Evolutionary conservation across 495 filamentous ascomycete genomes (phyloP), one percentile per base, ranked within the genome.

Genomic region (Entonaema liquescens): DNA sequence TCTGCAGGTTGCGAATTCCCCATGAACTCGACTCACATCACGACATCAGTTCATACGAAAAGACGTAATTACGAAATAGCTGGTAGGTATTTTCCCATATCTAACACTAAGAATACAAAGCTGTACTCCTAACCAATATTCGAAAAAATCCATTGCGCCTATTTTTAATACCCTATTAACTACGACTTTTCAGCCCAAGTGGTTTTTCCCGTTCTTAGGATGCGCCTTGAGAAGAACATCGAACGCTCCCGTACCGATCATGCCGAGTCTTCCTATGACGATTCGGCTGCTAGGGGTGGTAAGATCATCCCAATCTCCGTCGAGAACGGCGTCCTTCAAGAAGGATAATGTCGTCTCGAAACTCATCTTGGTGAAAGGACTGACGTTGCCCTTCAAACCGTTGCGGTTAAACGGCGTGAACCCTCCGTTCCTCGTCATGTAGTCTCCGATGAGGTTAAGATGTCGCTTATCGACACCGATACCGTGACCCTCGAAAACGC

Each of bases 281-380:
- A 99, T 93, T 65, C 94, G 87, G 67, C 90, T 89, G 78, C 91
- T 94, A 4, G 95, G 96, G 70, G 89, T 92, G 64, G 85, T 90
- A 59, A 99, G 85, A 74, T 92, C 90, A 80, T 99, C 95, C 84
- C 89, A 91, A 78, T 97, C 95, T 57, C 91, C 88, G 73, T 97
- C 93, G 44, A 95, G 78, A 17, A 97, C 93, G 26, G 95, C 94
- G 71, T 97, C 95, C 77, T 90, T 92, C 78, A 98, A 84, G 82
- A 97, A 98, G 1, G 91, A 91, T 35, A 97, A 87, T 21, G 95
- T 98, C 5, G 95, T 98, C 85, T 99, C 80, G 83, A 98, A 98
- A 79, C 92, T 96, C 93, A 97, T 97, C 86, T 98, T 97, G 80
- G 94, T 90, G 68, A 98, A 93, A 1, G 95, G 94, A 58, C 91